phyloP scores from a whole-genome alignment of 345 rosid genomes.

The Camelina sativa region DNA sequence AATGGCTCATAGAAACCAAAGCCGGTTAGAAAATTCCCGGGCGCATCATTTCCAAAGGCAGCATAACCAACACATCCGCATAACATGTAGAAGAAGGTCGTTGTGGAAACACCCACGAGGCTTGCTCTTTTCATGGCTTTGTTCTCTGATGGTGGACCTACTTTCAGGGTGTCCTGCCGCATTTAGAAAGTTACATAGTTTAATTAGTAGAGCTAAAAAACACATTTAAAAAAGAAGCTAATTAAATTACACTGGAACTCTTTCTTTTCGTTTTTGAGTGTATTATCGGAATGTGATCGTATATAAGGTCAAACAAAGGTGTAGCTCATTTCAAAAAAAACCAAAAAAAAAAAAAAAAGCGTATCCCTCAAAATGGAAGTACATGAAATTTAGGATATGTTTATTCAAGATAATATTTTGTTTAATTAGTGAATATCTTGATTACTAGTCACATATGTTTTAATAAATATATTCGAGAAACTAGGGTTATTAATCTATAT shows the following conservation, averaged over 20 bases:
- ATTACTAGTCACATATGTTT: neutral
- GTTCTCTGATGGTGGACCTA: slow-evolving; percentile 68
- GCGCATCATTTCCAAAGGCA: slow-evolving; percentile 83
- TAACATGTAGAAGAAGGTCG: slow-evolving; percentile 68
- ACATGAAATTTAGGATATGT: neutral
- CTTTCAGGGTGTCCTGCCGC: slow-evolving; percentile 62
- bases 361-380: neutral
- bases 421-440: neutral
- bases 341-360: neutral
- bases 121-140: slow-evolving; percentile 71
- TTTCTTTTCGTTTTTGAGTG: neutral
- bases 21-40: slow-evolving; percentile 87
- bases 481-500: too few species aligned
- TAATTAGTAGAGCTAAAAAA: neutral
- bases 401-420: neutral
- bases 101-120: slow-evolving; percentile 57
- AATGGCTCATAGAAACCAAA: slow-evolving; percentile 90
- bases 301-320: too few species aligned
- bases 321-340: too few species aligned
- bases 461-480: neutral
- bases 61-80: slow-evolving; percentile 87
- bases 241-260: too few species aligned
- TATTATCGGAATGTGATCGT: neutral
- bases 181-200: neutral
- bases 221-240: neutral